A percentile compares a stretch with the other conserved stretches of the same genome.
phyloP scores from a whole-genome alignment of 164 flowering plant genomes.

The Annona cherimola region DNA sequence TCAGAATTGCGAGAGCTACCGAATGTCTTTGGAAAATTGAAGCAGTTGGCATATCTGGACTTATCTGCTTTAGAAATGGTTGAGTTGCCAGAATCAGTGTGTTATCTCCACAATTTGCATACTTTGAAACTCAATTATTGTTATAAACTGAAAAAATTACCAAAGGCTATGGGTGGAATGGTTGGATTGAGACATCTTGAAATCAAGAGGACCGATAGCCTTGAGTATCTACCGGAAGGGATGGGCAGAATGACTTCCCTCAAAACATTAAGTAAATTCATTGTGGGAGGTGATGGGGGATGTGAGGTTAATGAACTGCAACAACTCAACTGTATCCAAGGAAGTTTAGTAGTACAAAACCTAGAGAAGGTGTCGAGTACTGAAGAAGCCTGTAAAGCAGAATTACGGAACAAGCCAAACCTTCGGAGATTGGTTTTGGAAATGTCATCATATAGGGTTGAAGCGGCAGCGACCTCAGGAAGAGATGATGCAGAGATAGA shows the following conservation, averaged over 20 bases:
- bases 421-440: not conserved
- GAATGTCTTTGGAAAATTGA: too few relatives aligned
- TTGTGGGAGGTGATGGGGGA: constrained; percentile 1
- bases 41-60: too few relatives aligned
- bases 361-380: not conserved
- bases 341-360: not conserved
- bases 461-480: too few relatives aligned
- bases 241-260: constrained; percentile 4
- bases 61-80: too few relatives aligned
- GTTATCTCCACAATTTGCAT: constrained; percentile 18
- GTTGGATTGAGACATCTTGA: constrained; percentile 8
- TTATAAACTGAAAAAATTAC: not conserved
- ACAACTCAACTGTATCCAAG: not conserved
- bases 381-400: not conserved
- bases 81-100: constrained; percentile 12
- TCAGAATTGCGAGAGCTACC: too few relatives aligned
- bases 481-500: not conserved
- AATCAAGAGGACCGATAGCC: not conserved
- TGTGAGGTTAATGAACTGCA: constrained; percentile 2
- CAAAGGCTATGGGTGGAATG: not conserved
- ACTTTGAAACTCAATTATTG: not conserved
- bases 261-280: not conserved
- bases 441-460: not conserved
- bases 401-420: not conserved
- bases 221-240: not conserved